A percentile compares a stretch with the other conserved stretches of the same genome.
Evolutionary conservation across 352 stramenopile species (phyloP).

Genomic region (Phytopythium delawarense): DNA sequence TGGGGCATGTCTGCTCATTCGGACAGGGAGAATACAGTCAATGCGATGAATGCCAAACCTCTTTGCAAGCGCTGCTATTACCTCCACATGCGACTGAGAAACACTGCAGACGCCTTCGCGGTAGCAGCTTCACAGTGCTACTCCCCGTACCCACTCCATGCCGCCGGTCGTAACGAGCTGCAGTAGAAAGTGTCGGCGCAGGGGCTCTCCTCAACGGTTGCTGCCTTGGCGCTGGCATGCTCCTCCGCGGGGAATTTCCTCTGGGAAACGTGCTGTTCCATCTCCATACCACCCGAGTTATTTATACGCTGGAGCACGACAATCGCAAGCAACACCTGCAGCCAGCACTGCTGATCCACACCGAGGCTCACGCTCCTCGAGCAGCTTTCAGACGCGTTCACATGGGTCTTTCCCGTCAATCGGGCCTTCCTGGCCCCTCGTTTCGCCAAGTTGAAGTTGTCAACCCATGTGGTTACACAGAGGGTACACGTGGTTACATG

Average conservation of each 20-base stretch:
- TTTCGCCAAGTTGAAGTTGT: neutral
- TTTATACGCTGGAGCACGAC: too few species aligned
- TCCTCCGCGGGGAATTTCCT: neutral
- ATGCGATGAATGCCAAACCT: neutral
- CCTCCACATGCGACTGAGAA: slow-evolving; percentile 57
- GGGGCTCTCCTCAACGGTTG: neutral
- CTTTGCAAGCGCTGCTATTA: slow-evolving; percentile 9
- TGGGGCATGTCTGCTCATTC: slow-evolving; percentile 39
- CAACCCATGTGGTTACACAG: neutral
- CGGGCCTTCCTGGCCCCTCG: neutral
- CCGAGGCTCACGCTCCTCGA: too few species aligned
- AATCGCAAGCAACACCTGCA: too few species aligned
- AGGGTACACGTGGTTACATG: neutral
- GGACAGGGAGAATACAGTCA: neutral
- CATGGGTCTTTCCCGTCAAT: slow-evolving; percentile 17
- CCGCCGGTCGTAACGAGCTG: neutral
- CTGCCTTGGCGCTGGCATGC: neutral
- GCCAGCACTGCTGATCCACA: too few species aligned
- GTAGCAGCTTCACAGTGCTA: neutral
- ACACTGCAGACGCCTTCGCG: slow-evolving; percentile 32
- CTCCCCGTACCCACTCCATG: neutral
- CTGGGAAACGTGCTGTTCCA: too few species aligned
- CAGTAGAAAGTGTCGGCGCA: neutral
- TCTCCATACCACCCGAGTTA: too few species aligned
- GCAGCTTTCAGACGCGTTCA: neutral